Percentiles rank a stretch among this genome's conserved stretches.
Conservation (phyloP, 495 filamentous ascomycete species). For the Hyaloscypha bicolor region DNA sequence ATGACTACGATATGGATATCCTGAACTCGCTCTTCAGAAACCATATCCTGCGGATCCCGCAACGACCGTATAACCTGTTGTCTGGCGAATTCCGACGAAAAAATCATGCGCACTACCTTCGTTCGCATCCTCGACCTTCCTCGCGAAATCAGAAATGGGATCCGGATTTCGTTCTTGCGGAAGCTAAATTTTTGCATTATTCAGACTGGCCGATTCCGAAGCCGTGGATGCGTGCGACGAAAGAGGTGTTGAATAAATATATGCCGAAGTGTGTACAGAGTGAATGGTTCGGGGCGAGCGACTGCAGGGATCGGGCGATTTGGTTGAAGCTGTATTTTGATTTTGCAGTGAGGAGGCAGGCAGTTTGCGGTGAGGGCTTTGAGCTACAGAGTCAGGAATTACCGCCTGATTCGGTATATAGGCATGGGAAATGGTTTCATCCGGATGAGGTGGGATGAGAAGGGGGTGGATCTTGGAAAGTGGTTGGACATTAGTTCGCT, state of each 20-base stretch:
- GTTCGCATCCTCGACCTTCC: constrained; percentile 26
- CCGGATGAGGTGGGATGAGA: constrained; percentile 23
- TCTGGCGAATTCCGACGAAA: constrained; percentile 57
- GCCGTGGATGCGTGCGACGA: constrained; percentile 45
- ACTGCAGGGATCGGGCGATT: constrained; percentile 49
- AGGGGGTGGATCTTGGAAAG: background rate
- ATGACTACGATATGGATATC: constrained; percentile 62
- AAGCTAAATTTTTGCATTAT: constrained; percentile 71
- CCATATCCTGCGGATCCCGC: constrained; percentile 63
- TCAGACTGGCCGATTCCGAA: constrained; percentile 72
- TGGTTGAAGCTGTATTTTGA: constrained; percentile 67
- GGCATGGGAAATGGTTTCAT: constrained; percentile 29
- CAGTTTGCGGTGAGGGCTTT: constrained; percentile 27
- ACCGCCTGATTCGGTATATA: constrained; percentile 20
- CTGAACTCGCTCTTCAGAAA: constrained; percentile 60
- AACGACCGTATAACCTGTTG: constrained; percentile 63
- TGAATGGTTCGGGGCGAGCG: constrained; percentile 28
- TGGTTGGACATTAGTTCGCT: background rate
- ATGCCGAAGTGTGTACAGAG: constrained; percentile 28
- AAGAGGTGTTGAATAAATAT: constrained; percentile 26
- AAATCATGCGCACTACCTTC: constrained; percentile 58
- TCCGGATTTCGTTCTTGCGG: constrained; percentile 52
- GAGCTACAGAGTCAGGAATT: constrained; percentile 27
- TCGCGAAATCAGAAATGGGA: constrained; percentile 58
- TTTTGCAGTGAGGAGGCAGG: constrained; percentile 59